A percentile compares a stretch with the other conserved stretches of the same genome.
Conservation (phyloP, 306 rosid genomes). For the Comarum palustre region DNA sequence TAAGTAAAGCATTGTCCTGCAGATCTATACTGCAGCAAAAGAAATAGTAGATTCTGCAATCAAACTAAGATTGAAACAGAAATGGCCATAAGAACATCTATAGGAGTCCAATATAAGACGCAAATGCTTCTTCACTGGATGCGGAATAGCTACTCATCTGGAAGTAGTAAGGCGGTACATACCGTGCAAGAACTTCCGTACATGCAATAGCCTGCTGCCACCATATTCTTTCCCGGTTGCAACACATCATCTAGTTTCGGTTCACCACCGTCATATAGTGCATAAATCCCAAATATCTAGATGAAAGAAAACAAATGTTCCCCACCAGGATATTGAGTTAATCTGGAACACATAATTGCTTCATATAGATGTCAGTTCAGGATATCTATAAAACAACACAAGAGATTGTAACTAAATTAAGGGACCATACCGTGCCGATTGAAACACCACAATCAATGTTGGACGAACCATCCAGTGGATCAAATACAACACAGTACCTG, state of each 20-base stretch:
- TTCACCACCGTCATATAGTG: slow-evolving; percentile 50
- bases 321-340: slow-evolving; percentile 26
- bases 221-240: slow-evolving; percentile 87
- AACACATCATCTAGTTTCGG: slow-evolving; percentile 70
- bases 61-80: background rate
- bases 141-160: background rate
- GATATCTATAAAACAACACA: background rate
- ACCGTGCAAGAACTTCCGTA: slow-evolving; percentile 99
- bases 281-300: slow-evolving; percentile 89
- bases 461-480: slow-evolving; percentile 70
- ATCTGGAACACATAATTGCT: slow-evolving; percentile 20
- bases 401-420: background rate
- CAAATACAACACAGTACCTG: slow-evolving; percentile 89
- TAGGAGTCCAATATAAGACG: background rate
- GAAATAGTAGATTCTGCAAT: background rate
- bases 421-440: slow-evolving; percentile 73
- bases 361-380: slow-evolving; percentile 13
- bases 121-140: background rate
- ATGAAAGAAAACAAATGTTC: slow-evolving; percentile 29
- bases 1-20: background rate
- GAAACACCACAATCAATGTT: slow-evolving; percentile 97
- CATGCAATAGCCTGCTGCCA: slow-evolving; percentile 99
- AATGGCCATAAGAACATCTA: background rate
- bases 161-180: slow-evolving; percentile 4
- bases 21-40: background rate